These are phyloP conservation scores for Penicillium sp. DNA, from an alignment of 2,329 filamentous ascomycete genomes.

Conservation along the genomic window DNA sequence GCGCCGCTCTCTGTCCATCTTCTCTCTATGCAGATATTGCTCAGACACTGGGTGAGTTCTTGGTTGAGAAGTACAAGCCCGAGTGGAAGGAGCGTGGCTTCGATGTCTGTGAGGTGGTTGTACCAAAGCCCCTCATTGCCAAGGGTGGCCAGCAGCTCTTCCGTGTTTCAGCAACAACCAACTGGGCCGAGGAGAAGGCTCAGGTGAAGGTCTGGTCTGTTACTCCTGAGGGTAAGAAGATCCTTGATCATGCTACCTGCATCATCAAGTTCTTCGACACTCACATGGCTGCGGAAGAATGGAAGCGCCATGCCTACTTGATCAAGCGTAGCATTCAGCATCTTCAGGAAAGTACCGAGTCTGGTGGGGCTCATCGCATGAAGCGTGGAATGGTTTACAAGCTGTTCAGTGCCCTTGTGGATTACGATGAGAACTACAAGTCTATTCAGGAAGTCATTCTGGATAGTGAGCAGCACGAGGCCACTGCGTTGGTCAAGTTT, in stretches of 20 bases:
- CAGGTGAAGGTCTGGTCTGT: slow-evolving; percentile 39
- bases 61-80: slow-evolving; percentile 36
- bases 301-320: slow-evolving; percentile 67
- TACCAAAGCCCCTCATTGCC: slow-evolving; percentile 59
- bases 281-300: slow-evolving; percentile 25
- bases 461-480: slow-evolving; percentile 57
- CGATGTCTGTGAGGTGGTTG: slow-evolving; percentile 37
- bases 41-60: slow-evolving; percentile 35
- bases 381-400: slow-evolving; percentile 78
- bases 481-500: slow-evolving; percentile 57
- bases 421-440: slow-evolving; percentile 58
- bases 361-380: slow-evolving; percentile 70
- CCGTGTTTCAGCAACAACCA: slow-evolving; percentile 37
- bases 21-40: slow-evolving; percentile 42
- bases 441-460: slow-evolving; percentile 62
- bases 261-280: slow-evolving; percentile 36
- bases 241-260: slow-evolving; percentile 38
- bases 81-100: slow-evolving; percentile 32
- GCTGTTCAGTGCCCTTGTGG: slow-evolving; percentile 61
- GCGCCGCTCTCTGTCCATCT: slow-evolving; percentile 36
- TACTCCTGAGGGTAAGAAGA: slow-evolving; percentile 38
- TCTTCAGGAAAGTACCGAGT: slow-evolving; percentile 61
- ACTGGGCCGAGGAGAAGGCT: slow-evolving; percentile 35
- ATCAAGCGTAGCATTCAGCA: slow-evolving; percentile 64
- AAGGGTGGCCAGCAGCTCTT: slow-evolving; percentile 41